Base-by-base conservation (phyloP, 176 grass and related monocot species). In the Oryza glaberrima region DNA sequence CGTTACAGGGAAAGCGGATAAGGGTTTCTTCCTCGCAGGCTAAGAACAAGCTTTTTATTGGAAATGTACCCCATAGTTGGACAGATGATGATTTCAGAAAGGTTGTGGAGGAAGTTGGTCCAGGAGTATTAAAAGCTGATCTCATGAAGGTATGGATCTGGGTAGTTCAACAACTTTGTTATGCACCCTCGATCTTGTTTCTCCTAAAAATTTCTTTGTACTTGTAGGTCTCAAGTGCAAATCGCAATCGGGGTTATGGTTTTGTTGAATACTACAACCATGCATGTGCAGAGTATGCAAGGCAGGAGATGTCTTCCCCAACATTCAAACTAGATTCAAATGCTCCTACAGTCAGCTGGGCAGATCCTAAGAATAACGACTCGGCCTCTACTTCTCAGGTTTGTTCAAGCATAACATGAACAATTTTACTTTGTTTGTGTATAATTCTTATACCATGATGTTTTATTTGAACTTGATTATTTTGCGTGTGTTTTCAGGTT, bases 221-320 rank as follows among this genome's bases (percentile, higher is more conserved):
- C 14, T 76, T 63, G 56, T 77, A 95, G 91, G 96, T 81, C 84
- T 70, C 89, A 75, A 65, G 20, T 70, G 84, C 89, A 43, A 75
- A 87, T 58, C 85, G 87, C 76, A 95, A 93, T 60, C 85, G 86
- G 47, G 93, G 96, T 67, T 98, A 89, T 85, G 89, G 89, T 34
- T 98, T 98, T 69, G 77, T 94, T 72, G 96, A 95, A 74, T 95
- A 98, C 81, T 94, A 98, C 75, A 98, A 98, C 67, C 94, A 94
- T 82, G 87, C 91, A 76, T 98, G 96, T 47, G 91, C 96, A 38
- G 96, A 98, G 72, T 95, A 94, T 88, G 86, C 93, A 44, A 91
- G 84, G 81, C 83, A 95, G 65, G 94, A 92, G 81, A 94, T 98
- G 87, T 94, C 96, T 22, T 78, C 71, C 32, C 75, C 93, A 83